Evolutionary conservation across 2,329 filamentous ascomycete genomes (phyloP).

Genomic region (Allantophomopsis cytisporea): DNA sequence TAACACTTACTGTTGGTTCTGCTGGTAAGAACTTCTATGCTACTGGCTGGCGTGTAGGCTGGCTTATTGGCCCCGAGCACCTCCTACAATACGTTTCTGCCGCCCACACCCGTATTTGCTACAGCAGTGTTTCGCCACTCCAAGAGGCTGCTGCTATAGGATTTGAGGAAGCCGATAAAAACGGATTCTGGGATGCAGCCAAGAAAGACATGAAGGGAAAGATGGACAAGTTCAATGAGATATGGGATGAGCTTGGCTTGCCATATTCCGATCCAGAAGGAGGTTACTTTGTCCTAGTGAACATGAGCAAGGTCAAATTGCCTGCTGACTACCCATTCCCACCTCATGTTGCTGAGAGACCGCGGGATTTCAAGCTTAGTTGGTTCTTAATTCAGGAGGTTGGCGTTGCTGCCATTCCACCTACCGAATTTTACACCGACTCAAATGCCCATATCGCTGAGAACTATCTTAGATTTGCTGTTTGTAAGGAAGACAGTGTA

Average conservation of each 20-base stretch:
- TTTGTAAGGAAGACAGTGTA: conserved; percentile 83
- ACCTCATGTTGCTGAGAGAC: conserved; percentile 69
- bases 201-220: conserved; percentile 82
- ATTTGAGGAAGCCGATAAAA: conserved; percentile 76
- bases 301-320: conserved; percentile 76
- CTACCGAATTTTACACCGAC: conserved; percentile 92
- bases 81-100: conserved; percentile 85
- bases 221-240: conserved; percentile 72
- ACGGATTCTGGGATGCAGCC: conserved; percentile 78
- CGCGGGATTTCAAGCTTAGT: conserved; percentile 83
- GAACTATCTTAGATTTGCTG: conserved; percentile 82
- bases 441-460: conserved; percentile 68
- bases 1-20: conserved; percentile 88
- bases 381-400: conserved; percentile 98
- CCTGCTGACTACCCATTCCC: conserved; percentile 82
- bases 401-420: conserved; percentile 89
- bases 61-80: conserved; percentile 80
- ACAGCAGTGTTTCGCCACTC: conserved; percentile 80
- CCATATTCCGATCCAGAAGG: conserved; percentile 69
- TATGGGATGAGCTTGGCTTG: conserved; percentile 63
- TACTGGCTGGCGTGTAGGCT: conserved; percentile 92
- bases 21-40: conserved; percentile 98
- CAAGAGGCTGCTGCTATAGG: conserved; percentile 92
- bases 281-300: conserved; percentile 94
- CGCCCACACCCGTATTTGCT: conserved; percentile 94